Base-by-base conservation (phyloP, 352 stramenopile species). In the Globisporangium rhizosaccharum region DNA sequence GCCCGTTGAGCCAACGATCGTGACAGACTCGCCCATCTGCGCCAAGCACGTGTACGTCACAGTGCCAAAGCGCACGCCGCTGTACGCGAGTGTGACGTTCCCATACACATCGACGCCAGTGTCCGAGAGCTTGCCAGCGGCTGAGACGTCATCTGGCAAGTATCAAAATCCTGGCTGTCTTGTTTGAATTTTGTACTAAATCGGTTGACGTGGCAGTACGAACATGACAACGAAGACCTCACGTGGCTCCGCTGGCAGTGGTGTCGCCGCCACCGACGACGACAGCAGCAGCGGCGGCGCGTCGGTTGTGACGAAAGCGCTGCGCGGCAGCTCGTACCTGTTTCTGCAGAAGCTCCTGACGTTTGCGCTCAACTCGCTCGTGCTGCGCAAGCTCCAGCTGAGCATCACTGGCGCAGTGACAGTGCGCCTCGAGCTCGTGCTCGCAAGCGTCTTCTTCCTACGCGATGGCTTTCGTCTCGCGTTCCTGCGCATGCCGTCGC, bases 391-490 rank as follows among this genome's bases (percentile, higher is more conserved):
- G 33, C 62, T 92, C 28, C 76, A 85, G n/a, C 64, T 92, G 45
- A 83, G 76, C 58, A 73, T 96, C 20, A 87, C 88, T 0, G 88
- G 88, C 36, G 76, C 80, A 53, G 84, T 87, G 48, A 90, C 87
- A 1, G 82, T 97, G 54, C 87, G 87, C 9, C 73, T 97, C 39
- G 91, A 97, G 63, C 71, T 97, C 37, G 82, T 89, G 39, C 69
- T 96, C 37, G 91, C 87, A 26, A 96, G 86, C 44, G 85, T 90
- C 58, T 94, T 97, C 57, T 76, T 96, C 20, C 63, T 97, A n/a
- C 82, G 88, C 36, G 89, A 97, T 58, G 87, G 84, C 51, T 93
- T 97, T 57, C 86, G 89, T 2, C 63, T 97, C 20, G 87, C 86
- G 15, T 92, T 92, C 53, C 71, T 96, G 36, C 85, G 88, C 20